Base-by-base conservation (phyloP, 306 rosid species). In the Prinsepia uniflora region DNA sequence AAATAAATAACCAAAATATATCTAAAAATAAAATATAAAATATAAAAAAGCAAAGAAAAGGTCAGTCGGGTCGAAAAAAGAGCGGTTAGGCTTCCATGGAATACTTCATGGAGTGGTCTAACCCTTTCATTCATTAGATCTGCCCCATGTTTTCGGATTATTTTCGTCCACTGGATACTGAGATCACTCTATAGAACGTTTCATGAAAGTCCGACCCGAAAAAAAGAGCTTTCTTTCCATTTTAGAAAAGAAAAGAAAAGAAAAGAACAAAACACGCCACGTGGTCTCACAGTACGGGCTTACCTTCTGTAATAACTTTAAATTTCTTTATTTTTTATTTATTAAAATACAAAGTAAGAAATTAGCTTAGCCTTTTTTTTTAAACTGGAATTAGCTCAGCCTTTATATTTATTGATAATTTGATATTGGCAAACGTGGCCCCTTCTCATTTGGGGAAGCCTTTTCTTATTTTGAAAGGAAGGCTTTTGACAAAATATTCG, bases 401-500 rank as follows among this genome's bases (percentile, higher is more conserved):
- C 52, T 43, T 42, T 30, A 42, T 42, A 30, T 30, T 30, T n/a
- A n/a, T n/a, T n/a, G n/a, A n/a, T n/a, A n/a, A n/a, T 1, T 2
- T 55, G 22, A 8, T 12, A 67, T 40, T 53, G 17, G 6, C 0
- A 54, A 41, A 20, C 36, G 36, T 52, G 15, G 11, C 42, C 44
- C 22, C 11, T 8, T 15, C 14, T 2, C 15, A 7, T 22, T 6
- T 43, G 43, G 18, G 24, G 20, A 9, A 64, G 65, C 44, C 17
- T 12, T 49, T 24, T 24, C 11, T 54, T 55, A 46, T 70, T 76
- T 65, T n/a, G n/a, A 1, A 11, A 80, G 58, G 50, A 62, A 49
- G 72, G 78, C 75, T 65, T 77, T 78, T 63, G 66, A 84, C 88
- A 76, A 65, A 69, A 72, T 82, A 79, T 52, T 75, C 56, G 65